phyloP scores from a whole-genome alignment of 148 eudicot genomes.

The Amaranthus hypochondriacus region DNA sequence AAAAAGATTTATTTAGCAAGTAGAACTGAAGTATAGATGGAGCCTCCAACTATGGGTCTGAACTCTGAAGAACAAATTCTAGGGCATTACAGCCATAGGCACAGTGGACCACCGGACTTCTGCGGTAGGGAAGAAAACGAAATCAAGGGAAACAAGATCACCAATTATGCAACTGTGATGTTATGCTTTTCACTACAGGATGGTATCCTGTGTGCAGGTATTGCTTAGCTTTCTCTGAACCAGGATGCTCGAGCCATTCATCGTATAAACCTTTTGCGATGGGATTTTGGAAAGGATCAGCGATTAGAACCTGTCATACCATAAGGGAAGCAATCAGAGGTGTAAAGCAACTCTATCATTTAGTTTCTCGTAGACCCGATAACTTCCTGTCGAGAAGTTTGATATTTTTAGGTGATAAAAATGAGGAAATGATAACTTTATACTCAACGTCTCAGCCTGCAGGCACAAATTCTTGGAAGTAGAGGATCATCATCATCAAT shows the following conservation, averaged over 20 bases:
- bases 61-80: background rate
- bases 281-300: constrained; percentile 78
- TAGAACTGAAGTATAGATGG: background rate
- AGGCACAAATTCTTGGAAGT: too few species aligned
- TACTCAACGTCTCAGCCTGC: too few species aligned
- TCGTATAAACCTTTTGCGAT: constrained; percentile 56
- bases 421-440: too few species aligned
- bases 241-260: constrained; percentile 84
- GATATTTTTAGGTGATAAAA: too few species aligned
- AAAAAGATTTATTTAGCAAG: too few species aligned
- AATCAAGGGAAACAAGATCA: constrained; percentile 27
- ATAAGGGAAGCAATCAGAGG: constrained; percentile 10
- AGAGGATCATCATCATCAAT: too few species aligned
- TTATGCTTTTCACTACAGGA: constrained; percentile 70
- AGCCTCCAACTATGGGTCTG: too few species aligned
- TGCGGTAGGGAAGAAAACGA: background rate
- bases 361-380: background rate
- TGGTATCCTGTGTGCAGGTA: constrained; percentile 84
- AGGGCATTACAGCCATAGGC: background rate
- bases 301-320: constrained; percentile 47
- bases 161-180: constrained; percentile 85
- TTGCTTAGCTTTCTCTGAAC: constrained; percentile 78
- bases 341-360: background rate
- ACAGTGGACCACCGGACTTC: background rate
- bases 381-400: too few species aligned